Conservation (phyloP, 106 monocot species). For the Acorus gramineus region DNA sequence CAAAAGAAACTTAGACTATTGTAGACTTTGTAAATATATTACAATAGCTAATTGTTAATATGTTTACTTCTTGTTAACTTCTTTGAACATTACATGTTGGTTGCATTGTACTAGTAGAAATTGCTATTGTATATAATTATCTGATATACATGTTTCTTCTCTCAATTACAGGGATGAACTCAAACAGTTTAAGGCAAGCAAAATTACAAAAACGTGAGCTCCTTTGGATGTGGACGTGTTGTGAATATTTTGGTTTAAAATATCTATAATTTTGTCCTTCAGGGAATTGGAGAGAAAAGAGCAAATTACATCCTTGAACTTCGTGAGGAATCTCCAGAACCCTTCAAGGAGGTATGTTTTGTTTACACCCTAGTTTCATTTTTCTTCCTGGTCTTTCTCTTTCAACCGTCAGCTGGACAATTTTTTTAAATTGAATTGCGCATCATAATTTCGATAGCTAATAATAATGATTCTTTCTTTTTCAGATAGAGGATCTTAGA, state of each 20-base stretch:
- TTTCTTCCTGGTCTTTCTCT: not conserved
- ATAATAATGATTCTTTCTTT: not conserved
- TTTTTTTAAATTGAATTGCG: too few relatives aligned
- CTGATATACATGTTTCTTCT: not conserved
- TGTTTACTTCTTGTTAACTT: too few relatives aligned
- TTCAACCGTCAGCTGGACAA: not conserved
- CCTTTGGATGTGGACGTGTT: too few relatives aligned
- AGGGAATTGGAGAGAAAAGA: constrained; percentile 57
- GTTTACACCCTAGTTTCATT: not conserved
- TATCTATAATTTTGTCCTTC: not conserved
- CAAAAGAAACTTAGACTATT: too few relatives aligned
- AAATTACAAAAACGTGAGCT: not conserved
- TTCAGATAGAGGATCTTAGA: constrained; percentile 36
- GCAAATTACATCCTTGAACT: constrained; percentile 34
- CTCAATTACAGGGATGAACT: constrained; percentile 35
- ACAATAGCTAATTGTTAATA: too few relatives aligned
- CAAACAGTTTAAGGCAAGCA: constrained; percentile 29
- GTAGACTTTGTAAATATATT: too few relatives aligned
- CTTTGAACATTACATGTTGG: too few relatives aligned
- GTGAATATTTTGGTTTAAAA: too few relatives aligned
- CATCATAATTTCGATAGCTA: too few relatives aligned
- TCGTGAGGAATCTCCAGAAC: constrained; percentile 24
- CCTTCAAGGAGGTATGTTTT: constrained; percentile 35
- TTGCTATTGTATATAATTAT: too few relatives aligned
- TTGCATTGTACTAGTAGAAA: too few relatives aligned